These are phyloP conservation scores for Curvularia verruculosa DNA, from an alignment of 2,329 filamentous ascomycete genomes.

Conservation along the genomic window DNA sequence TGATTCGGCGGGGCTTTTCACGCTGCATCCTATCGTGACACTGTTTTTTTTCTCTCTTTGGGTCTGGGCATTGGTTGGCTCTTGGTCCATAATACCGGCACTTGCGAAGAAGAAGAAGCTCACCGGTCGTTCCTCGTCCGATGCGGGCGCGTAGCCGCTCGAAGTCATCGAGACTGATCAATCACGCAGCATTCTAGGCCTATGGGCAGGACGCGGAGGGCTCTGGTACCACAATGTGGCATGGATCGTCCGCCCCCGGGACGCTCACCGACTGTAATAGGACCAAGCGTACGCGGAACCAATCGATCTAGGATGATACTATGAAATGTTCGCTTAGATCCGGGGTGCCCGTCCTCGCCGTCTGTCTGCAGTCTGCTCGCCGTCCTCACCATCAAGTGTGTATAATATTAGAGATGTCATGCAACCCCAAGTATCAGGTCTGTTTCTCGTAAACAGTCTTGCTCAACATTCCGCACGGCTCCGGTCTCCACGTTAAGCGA, in stretches of 20 bases:
- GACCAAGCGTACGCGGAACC: background rate
- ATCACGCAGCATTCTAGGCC: background rate
- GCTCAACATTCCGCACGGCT: background rate
- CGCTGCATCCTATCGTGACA: background rate
- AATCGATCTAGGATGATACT: background rate
- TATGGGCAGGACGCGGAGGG: background rate
- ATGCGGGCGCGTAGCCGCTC: background rate
- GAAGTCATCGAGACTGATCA: background rate
- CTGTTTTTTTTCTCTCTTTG: background rate
- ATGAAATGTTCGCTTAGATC: conserved; percentile 6
- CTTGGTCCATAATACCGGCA: background rate
- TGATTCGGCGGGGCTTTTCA: background rate
- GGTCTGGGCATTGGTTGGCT: background rate
- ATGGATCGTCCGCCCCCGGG: background rate
- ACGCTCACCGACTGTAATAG: conserved; percentile 3
- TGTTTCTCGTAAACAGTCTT: background rate
- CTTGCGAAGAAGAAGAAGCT: background rate
- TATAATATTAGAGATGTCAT: background rate
- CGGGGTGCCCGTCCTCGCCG: background rate
- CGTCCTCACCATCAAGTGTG: background rate
- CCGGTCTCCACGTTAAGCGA: background rate
- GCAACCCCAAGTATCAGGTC: background rate
- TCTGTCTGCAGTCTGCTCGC: too few species aligned
- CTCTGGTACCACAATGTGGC: background rate
- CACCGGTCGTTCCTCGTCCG: background rate